Conservation (phyloP, 169 alveolate species). For the Eimeria zaria region DNA sequence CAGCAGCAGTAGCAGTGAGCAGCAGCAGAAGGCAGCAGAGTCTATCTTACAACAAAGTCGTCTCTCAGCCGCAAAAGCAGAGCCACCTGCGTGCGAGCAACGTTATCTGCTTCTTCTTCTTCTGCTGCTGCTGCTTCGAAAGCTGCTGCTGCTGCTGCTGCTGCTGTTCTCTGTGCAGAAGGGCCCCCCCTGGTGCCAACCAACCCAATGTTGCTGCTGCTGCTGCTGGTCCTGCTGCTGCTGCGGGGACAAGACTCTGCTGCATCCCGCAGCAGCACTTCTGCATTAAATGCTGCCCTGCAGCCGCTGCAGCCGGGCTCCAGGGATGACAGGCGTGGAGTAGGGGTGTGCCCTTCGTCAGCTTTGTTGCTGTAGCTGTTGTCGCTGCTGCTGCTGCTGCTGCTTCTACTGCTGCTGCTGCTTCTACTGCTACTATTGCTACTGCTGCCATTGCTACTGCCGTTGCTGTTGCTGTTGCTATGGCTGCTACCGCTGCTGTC, state of each 20-base stretch:
- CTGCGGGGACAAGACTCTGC: neutral
- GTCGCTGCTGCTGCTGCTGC: conserved; percentile 28
- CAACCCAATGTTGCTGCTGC: conserved; percentile 33
- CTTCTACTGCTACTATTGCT: conserved; percentile 21
- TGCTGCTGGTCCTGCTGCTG: conserved; percentile 37
- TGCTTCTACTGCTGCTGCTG: conserved; percentile 23
- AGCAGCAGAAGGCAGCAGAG: neutral
- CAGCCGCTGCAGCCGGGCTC: conserved; percentile 24
- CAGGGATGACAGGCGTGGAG: neutral
- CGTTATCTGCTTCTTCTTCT: neutral
- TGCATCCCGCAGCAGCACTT: neutral
- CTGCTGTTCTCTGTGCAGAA: neutral
- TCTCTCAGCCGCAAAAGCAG: neutral
- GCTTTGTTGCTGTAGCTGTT: conserved; percentile 3
- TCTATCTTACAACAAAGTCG: neutral
- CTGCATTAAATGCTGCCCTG: conserved; percentile 6
- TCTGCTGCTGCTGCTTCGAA: neutral
- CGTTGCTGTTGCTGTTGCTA: neutral
- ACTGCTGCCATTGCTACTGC: conserved; percentile 17
- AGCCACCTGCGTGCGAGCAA: neutral
- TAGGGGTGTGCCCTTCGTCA: neutral
- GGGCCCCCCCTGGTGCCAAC: neutral
- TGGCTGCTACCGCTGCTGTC: conserved; percentile 16
- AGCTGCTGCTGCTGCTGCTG: neutral
- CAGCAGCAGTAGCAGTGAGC: neutral